Evolutionary conservation across 768 basidiomycete species (phyloP).

Genomic region (Zangia roseola): DNA sequence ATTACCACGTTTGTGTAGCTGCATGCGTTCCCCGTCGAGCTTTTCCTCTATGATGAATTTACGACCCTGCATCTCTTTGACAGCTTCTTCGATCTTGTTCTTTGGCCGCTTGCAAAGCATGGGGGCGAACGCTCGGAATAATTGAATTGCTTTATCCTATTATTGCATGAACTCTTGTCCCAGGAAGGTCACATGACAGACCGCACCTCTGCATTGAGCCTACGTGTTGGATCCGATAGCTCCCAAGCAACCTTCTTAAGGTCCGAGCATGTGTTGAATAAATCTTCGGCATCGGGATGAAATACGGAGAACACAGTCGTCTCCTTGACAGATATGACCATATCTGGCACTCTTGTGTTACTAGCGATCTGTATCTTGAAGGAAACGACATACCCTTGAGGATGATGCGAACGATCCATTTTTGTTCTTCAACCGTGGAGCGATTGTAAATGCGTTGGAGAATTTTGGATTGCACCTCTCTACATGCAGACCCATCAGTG

Average conservation of each 20-base stretch:
- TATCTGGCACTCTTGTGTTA: constrained; percentile 49
- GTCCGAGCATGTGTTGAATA: constrained; percentile 97
- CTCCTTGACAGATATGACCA: constrained; percentile 91
- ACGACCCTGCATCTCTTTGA: constrained; percentile 76
- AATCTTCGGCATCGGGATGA: constrained; percentile 90
- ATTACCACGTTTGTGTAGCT: constrained; percentile 88
- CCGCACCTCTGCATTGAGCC: constrained; percentile 59
- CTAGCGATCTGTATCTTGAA: not conserved
- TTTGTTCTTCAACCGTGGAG: constrained; percentile 83
- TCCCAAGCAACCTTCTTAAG: constrained; percentile 92
- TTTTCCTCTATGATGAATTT: constrained; percentile 96
- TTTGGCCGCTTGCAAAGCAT: constrained; percentile 94
- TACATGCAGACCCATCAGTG: constrained; percentile 34
- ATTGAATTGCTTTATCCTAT: constrained; percentile 80
- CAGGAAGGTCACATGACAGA: too few species aligned
- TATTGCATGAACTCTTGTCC: constrained; percentile 4
- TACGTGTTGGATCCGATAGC: constrained; percentile 70
- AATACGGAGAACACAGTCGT: constrained; percentile 89
- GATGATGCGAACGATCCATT: constrained; percentile 95
- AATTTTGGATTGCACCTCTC: constrained; percentile 72
- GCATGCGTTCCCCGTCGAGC: constrained; percentile 95
- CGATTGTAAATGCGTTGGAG: constrained; percentile 76
- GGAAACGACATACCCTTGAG: constrained; percentile 66
- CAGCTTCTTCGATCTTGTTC: constrained; percentile 75
- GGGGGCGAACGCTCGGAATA: constrained; percentile 87